These are phyloP conservation scores for Erythrophleum ivorense DNA, from an alignment of 331 rosid species.

Conservation along the genomic window DNA sequence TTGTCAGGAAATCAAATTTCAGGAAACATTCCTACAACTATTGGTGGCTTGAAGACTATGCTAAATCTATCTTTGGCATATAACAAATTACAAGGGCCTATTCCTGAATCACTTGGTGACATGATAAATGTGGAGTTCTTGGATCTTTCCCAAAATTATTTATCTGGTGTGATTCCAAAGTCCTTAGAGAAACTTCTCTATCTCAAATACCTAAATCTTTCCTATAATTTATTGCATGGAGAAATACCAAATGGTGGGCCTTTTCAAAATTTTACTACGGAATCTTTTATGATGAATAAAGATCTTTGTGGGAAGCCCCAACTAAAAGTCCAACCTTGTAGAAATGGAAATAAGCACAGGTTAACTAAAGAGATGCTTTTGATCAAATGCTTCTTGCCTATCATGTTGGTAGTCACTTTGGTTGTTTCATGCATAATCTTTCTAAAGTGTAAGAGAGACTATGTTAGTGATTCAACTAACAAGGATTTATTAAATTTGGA, in stretches of 20 bases:
- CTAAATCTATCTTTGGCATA: too few relatives aligned
- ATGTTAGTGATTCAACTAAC: not conserved
- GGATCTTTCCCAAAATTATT: too few relatives aligned
- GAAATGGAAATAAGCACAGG: not conserved
- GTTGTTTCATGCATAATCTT: not conserved
- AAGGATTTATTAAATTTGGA: not conserved
- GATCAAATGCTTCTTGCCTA: not conserved
- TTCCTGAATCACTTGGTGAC: too few relatives aligned
- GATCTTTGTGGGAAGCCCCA: not conserved
- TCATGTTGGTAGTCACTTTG: not conserved
- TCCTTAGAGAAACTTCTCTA: not conserved
- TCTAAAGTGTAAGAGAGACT: not conserved
- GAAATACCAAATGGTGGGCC: not conserved
- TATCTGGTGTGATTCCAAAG: too few relatives aligned
- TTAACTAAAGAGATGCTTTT: not conserved
- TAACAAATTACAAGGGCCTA: too few relatives aligned
- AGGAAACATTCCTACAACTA: not conserved
- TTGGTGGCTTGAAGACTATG: not conserved
- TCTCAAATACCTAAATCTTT: not conserved
- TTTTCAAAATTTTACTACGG: not conserved
- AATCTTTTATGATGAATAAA: not conserved
- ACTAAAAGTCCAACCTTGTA: not conserved
- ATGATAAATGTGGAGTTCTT: too few relatives aligned
- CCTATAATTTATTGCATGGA: not conserved
- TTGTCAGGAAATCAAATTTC: not conserved